These are phyloP conservation scores for Meyerozyma carpophila DNA, from an alignment of 1,139 yeast genomes.

Conservation along the genomic window DNA sequence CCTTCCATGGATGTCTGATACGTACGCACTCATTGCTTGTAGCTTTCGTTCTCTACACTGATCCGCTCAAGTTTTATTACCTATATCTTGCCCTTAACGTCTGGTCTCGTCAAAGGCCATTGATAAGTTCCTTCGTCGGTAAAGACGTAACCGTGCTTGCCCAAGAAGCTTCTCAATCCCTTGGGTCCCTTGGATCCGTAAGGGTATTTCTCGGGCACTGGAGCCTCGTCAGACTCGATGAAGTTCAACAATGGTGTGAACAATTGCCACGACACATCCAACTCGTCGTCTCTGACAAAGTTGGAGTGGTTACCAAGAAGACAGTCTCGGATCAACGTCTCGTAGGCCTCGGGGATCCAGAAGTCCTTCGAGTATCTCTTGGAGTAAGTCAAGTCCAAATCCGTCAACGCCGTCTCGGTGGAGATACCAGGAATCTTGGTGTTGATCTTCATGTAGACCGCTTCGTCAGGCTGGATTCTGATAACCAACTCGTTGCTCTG, in stretches of 20 bases:
- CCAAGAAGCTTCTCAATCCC: conserved; percentile 55
- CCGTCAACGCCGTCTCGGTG: conserved; percentile 76
- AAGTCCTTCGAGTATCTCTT: conserved; percentile 74
- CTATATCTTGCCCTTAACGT: conserved; percentile 32
- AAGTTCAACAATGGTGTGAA: conserved; percentile 85
- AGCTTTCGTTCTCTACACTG: not conserved
- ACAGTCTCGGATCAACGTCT: conserved; percentile 88
- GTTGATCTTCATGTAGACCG: conserved; percentile 86
- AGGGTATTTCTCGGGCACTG: conserved; percentile 61
- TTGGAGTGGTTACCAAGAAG: conserved; percentile 91
- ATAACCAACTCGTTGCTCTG: conserved; percentile 91
- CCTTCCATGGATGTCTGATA: conserved; percentile 74
- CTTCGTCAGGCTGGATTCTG: conserved; percentile 92
- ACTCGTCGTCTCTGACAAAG: conserved; percentile 96
- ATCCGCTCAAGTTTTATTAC: not conserved
- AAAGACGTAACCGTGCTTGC: conserved; percentile 64
- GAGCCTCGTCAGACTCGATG: conserved; percentile 67
- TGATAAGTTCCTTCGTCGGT: conserved; percentile 59
- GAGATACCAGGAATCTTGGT: conserved; percentile 90
- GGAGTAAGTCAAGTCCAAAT: conserved; percentile 82
- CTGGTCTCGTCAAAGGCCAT: conserved; percentile 78
- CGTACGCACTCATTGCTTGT: conserved; percentile 2
- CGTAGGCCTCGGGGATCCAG: conserved; percentile 98
- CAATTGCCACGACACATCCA: conserved; percentile 87
- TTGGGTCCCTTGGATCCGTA: conserved; percentile 93